phyloP scores from a whole-genome alignment of 352 stramenopile species.

The Elongisporangium senticosum region DNA sequence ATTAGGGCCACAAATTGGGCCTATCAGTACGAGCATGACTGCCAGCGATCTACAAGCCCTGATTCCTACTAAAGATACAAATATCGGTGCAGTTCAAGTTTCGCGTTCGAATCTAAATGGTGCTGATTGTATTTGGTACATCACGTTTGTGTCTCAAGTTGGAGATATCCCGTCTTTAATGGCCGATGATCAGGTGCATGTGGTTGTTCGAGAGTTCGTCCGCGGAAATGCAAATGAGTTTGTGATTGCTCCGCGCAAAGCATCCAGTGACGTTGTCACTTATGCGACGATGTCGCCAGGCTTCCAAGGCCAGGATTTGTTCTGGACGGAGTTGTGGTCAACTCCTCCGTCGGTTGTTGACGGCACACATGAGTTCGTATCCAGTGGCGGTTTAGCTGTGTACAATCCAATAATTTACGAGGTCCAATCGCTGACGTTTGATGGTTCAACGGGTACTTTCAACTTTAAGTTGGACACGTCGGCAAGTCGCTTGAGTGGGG shows the following conservation, averaged over 20 bases:
- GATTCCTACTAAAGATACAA: slow-evolving; percentile 22
- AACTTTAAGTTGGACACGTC: slow-evolving; percentile 75
- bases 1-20: slow-evolving; percentile 20
- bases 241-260: slow-evolving; percentile 91
- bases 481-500: slow-evolving; percentile 34
- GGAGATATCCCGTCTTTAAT: slow-evolving; percentile 78
- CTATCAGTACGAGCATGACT: slow-evolving; percentile 35
- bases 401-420: slow-evolving; percentile 92
- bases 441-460: slow-evolving; percentile 53
- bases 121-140: slow-evolving; percentile 59
- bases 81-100: slow-evolving; percentile 51
- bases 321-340: slow-evolving; percentile 95
- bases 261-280: slow-evolving; percentile 85
- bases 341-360: slow-evolving; percentile 71
- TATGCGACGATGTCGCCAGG: slow-evolving; percentile 70
- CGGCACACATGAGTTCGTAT: slow-evolving; percentile 88
- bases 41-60: slow-evolving; percentile 38
- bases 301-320: slow-evolving; percentile 90
- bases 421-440: slow-evolving; percentile 85
- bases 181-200: slow-evolving; percentile 32
- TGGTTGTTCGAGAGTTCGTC: slow-evolving; percentile 85
- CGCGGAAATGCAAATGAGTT: slow-evolving; percentile 95
- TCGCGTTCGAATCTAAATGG: slow-evolving; percentile 45
- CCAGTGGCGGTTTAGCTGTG: slow-evolving; percentile 84
- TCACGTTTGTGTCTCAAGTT: slow-evolving; percentile 84